Evolutionary conservation across 306 rosid genomes (phyloP), one percentile per base, ranked within the genome.

Genomic region (Pyrus pyrifolia): DNA sequence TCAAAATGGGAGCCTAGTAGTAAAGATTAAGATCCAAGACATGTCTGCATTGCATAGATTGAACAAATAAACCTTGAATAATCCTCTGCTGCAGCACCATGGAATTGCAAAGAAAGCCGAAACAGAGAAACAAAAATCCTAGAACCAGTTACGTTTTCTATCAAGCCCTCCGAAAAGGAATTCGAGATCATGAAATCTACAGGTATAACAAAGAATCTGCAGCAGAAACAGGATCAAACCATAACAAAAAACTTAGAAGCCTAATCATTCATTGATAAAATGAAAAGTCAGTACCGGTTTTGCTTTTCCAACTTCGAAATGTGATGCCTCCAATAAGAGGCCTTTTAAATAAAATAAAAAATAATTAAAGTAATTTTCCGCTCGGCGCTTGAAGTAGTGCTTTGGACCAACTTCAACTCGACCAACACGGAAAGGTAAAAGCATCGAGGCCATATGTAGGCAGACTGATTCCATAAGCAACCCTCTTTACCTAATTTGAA

Each of bases 181-280:
- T n/a, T 31, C 8, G 67, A 8, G 53, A 55, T 10, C 5, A 2
- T 0, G 51, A 64, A 31, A 71, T 11, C 4, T 22, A 4, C 4
- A 58, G 35, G 60, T 3, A 22, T 31, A 49, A 10, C 53, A 21
- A 64, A 72, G 12, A 67, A 59, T 49, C 71, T 22, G 42, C 70
- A 14, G 69, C 53, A 12, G 6, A 45, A 30, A 10, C 2, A 18
- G 42, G 45, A 35, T 35, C 33, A 59, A 77, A 55, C 58, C 38
- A n/a, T 70, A 31, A 71, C 85, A 57, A 80, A 81, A 76, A 57
- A 40, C 17, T 61, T 44, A 72, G 82, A 69, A 86, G 79, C 78
- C 71, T 85, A 80, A 83, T 64, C 81, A 65, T 77, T 87, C 81
- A 76, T 80, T 82, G 76, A 69, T 85, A 81, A 77, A 74, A 70